These are phyloP conservation scores for Gyrodon lividus DNA, from an alignment of 768 basidiomycete species.

Conservation along the genomic window DNA sequence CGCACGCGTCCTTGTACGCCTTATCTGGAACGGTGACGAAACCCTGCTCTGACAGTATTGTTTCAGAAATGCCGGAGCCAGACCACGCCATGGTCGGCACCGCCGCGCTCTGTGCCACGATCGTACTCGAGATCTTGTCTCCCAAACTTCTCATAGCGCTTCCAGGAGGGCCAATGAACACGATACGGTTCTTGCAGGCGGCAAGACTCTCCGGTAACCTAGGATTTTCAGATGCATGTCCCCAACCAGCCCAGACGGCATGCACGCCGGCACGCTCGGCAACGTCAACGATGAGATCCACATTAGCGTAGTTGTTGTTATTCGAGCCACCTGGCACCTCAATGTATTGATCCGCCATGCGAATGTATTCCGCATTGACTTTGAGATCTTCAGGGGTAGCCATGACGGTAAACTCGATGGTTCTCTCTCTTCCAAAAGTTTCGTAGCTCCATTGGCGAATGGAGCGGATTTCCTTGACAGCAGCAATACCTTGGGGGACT, in stretches of 20 bases:
- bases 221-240: slow-evolving; percentile 98
- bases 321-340: slow-evolving; percentile 98
- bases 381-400: slow-evolving; percentile 98
- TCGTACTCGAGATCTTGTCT: slow-evolving; percentile 99
- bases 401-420: slow-evolving; percentile 99
- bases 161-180: slow-evolving; percentile 98
- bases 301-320: slow-evolving; percentile 99
- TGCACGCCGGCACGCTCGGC: slow-evolving; percentile 97
- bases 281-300: slow-evolving; percentile 97
- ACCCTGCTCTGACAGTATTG: slow-evolving; percentile 77
- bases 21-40: slow-evolving; percentile 94
- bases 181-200: slow-evolving; percentile 91
- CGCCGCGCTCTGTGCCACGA: slow-evolving; percentile 94
- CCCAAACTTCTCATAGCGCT: slow-evolving; percentile 98
- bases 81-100: slow-evolving; percentile 99
- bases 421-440: slow-evolving; percentile 94
- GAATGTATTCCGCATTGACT: slow-evolving; percentile 99
- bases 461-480: slow-evolving; percentile 98
- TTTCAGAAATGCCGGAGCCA: slow-evolving; percentile 89
- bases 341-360: slow-evolving; percentile 99
- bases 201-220: slow-evolving; percentile 91
- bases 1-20: slow-evolving; percentile 86
- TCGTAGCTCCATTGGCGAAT: slow-evolving; percentile 99
- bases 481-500: slow-evolving; percentile 78
- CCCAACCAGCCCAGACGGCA: slow-evolving; percentile 99